These are phyloP conservation scores for Teunomyces pallodes DNA, from an alignment of 805 yeast genomes.

Conservation along the genomic window DNA sequence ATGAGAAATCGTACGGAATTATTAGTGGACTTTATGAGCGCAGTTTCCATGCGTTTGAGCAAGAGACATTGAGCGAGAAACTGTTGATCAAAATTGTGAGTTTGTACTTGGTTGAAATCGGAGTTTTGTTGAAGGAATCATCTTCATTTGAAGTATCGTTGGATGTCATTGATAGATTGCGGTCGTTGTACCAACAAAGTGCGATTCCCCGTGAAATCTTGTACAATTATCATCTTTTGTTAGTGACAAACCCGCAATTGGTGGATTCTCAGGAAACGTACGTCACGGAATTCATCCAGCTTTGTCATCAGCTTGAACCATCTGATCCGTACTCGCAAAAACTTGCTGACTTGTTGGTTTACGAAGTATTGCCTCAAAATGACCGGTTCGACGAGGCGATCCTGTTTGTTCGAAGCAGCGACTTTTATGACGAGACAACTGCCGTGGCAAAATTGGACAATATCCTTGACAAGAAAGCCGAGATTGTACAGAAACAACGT, in stretches of 20 bases:
- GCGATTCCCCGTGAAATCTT: slow-evolving; percentile 32
- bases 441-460: slow-evolving; percentile 9
- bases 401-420: slow-evolving; percentile 23
- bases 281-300: slow-evolving; percentile 5
- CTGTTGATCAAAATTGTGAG: slow-evolving; percentile 33
- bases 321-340: slow-evolving; percentile 17
- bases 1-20: slow-evolving; percentile 30
- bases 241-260: slow-evolving; percentile 24
- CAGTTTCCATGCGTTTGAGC: slow-evolving; percentile 18
- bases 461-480: slow-evolving; percentile 13
- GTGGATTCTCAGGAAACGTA: slow-evolving; percentile 10
- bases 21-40: slow-evolving; percentile 20
- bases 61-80: slow-evolving; percentile 24
- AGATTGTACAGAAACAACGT: slow-evolving; percentile 17
- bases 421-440: slow-evolving; percentile 9
- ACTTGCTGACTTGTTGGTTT: slow-evolving; percentile 31
- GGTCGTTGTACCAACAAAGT: slow-evolving; percentile 15
- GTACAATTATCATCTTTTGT: slow-evolving; percentile 30
- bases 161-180: slow-evolving; percentile 16
- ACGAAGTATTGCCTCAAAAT: slow-evolving; percentile 32
- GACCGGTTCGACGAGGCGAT: slow-evolving; percentile 28
- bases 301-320: background rate
- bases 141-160: slow-evolving; percentile 7
- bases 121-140: slow-evolving; percentile 15
- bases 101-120: slow-evolving; percentile 36